These are phyloP conservation scores for Teunomyces stri DNA, from an alignment of 805 yeast genomes.

Conservation along the genomic window DNA sequence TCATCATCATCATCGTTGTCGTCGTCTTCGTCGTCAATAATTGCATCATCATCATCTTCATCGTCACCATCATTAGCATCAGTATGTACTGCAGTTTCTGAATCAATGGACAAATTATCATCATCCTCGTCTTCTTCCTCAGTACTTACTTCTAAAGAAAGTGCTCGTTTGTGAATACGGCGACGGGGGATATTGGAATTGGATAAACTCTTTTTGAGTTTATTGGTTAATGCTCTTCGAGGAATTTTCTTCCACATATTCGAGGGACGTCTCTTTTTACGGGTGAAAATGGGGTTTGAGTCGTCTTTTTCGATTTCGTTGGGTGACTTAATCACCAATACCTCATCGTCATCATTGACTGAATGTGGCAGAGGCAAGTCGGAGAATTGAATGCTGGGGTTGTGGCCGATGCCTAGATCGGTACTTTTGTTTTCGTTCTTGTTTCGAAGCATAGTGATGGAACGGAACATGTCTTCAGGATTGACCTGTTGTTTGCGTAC, in stretches of 20 bases:
- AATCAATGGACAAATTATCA: slow-evolving; percentile 11
- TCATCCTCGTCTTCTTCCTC: slow-evolving; percentile 8
- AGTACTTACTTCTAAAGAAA: neutral
- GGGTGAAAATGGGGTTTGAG: slow-evolving; percentile 35
- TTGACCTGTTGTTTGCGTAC: slow-evolving; percentile 45
- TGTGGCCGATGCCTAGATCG: slow-evolving; percentile 13
- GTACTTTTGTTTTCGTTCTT: slow-evolving; percentile 25
- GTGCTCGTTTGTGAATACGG: slow-evolving; percentile 1
- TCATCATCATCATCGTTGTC: slow-evolving; percentile 13
- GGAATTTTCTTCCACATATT: slow-evolving; percentile 12
- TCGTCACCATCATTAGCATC: slow-evolving; percentile 11
- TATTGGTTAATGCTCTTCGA: slow-evolving; percentile 7
- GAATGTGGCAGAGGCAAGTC: slow-evolving; percentile 1
- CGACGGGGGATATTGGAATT: slow-evolving; percentile 4
- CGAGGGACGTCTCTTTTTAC: slow-evolving; percentile 17
- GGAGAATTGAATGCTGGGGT: slow-evolving; percentile 9
- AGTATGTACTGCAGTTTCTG: slow-evolving; percentile 3
- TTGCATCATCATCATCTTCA: slow-evolving; percentile 14
- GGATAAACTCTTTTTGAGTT: slow-evolving; percentile 21
- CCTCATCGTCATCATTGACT: slow-evolving; percentile 66
- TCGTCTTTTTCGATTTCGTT: slow-evolving; percentile 54
- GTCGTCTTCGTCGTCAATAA: slow-evolving; percentile 18
- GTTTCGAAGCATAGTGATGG: slow-evolving; percentile 75
- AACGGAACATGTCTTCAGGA: slow-evolving; percentile 81
- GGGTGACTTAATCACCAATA: slow-evolving; percentile 75